These are phyloP conservation scores for Suhomyces taliae DNA, from an alignment of 1,139 yeast genomes.

Conservation along the genomic window DNA sequence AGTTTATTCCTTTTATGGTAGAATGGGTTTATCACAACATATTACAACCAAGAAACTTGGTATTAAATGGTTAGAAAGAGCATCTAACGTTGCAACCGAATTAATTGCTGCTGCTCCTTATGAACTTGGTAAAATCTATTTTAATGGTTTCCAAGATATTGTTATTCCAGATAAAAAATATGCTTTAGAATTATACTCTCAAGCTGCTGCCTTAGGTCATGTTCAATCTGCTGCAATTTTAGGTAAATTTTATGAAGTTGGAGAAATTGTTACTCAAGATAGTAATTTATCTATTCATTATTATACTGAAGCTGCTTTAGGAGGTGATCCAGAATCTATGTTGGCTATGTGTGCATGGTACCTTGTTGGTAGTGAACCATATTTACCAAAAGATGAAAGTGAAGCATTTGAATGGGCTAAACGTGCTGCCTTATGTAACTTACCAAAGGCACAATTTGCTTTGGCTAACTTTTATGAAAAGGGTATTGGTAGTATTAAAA, in stretches of 20 bases:
- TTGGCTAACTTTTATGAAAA: slow-evolving; percentile 81
- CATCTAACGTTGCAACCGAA: slow-evolving; percentile 81
- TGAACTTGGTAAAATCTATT: slow-evolving; percentile 84
- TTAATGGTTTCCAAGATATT: slow-evolving; percentile 81
- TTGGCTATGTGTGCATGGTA: slow-evolving; percentile 97
- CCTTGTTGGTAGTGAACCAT: slow-evolving; percentile 84
- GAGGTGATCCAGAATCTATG: slow-evolving; percentile 89
- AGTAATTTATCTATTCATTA: slow-evolving; percentile 86
- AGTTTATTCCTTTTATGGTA: slow-evolving; percentile 75
- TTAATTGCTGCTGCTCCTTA: slow-evolving; percentile 89
- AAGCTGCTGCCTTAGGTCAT: slow-evolving; percentile 88
- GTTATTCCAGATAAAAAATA: slow-evolving; percentile 81
- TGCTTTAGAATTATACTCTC: slow-evolving; percentile 82
- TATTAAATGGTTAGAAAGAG: slow-evolving; percentile 89
- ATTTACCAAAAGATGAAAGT: slow-evolving; percentile 70
- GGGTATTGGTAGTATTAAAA: slow-evolving; percentile 80
- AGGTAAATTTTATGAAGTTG: slow-evolving; percentile 84
- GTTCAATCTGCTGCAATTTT: slow-evolving; percentile 74
- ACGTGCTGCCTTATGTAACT: slow-evolving; percentile 73
- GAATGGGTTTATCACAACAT: slow-evolving; percentile 77
- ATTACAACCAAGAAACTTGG: slow-evolving; percentile 79
- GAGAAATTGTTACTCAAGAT: slow-evolving; percentile 78
- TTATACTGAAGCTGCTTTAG: slow-evolving; percentile 86
- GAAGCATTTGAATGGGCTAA: slow-evolving; percentile 96
- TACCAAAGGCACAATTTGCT: slow-evolving; percentile 84